These are phyloP conservation scores for Vitis riparia DNA, from an alignment of 164 flowering plant genomes.

Conservation along the genomic window DNA sequence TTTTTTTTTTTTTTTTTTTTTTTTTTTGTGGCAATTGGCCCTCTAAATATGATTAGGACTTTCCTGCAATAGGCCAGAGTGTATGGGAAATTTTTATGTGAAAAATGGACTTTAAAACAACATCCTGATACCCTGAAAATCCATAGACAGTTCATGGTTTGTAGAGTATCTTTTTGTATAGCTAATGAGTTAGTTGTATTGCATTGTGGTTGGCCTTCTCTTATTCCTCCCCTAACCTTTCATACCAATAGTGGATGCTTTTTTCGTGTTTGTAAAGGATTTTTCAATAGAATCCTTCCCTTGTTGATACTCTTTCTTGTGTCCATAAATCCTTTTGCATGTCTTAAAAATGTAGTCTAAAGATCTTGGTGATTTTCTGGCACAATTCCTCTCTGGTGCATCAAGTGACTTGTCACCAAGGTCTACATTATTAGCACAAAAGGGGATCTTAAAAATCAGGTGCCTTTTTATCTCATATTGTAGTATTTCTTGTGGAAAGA, in stretches of 20 bases:
- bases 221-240: neutral
- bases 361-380: neutral
- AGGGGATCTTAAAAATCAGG: neutral
- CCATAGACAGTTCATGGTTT: too few relatives aligned
- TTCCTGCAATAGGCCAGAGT: too few relatives aligned
- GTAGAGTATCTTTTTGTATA: too few relatives aligned
- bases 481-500: too few relatives aligned
- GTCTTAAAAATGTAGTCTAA: neutral
- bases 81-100: too few relatives aligned
- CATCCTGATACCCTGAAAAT: too few relatives aligned
- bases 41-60: too few relatives aligned
- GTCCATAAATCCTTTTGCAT: neutral
- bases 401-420: neutral
- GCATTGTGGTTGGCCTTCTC: neutral
- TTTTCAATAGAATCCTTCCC: neutral
- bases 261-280: too few relatives aligned
- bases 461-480: too few relatives aligned
- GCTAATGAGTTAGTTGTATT: neutral
- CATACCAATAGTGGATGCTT: neutral
- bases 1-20: too few relatives aligned
- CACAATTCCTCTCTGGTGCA: neutral
- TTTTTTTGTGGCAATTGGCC: too few relatives aligned
- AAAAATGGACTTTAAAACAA: too few relatives aligned
- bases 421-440: neutral
- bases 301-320: neutral